Evolutionary conservation across 768 basidiomycete species (phyloP).

Genomic region (Mycena indigotica): DNA sequence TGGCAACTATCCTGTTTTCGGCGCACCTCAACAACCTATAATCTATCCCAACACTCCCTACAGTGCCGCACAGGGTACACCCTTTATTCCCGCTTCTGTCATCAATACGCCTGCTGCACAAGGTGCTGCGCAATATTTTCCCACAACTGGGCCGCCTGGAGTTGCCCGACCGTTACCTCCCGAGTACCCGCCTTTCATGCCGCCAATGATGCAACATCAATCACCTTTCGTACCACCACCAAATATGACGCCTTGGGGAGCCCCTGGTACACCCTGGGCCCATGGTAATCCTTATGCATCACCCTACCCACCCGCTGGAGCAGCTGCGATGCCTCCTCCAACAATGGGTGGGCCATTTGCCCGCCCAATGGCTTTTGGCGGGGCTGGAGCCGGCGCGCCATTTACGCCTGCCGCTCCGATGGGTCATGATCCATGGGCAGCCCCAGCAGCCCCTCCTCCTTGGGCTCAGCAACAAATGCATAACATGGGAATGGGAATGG

Average conservation of each 20-base stretch:
- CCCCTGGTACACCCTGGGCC: conserved; percentile 16
- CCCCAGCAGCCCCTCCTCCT: neutral
- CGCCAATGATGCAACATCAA: neutral
- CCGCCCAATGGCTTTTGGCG: neutral
- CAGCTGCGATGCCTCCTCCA: conserved; percentile 4
- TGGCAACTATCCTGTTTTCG: conserved; percentile 40
- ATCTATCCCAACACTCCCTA: conserved; percentile 41
- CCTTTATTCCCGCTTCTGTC: conserved; percentile 42
- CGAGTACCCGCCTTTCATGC: conserved; percentile 13
- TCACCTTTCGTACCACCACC: conserved; percentile 1
- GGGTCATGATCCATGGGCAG: conserved; percentile 13
- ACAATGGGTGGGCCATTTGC: conserved; percentile 5
- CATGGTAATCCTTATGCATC: conserved; percentile 10
- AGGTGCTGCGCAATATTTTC: conserved; percentile 15
- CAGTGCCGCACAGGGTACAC: conserved; percentile 27
- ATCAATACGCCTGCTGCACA: conserved; percentile 24
- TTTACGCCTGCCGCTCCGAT: conserved; percentile 13
- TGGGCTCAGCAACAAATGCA: conserved; percentile 14
- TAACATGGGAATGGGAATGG: conserved; percentile 11
- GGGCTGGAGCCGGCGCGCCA: neutral
- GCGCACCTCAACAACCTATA: conserved; percentile 37
- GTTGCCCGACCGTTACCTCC: conserved; percentile 11
- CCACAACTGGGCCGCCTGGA: conserved; percentile 14
- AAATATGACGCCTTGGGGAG: conserved; percentile 9
- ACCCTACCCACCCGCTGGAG: conserved; percentile 15